Conservation (phyloP, 164 flowering plant species). For the Aristolochia contorta region DNA sequence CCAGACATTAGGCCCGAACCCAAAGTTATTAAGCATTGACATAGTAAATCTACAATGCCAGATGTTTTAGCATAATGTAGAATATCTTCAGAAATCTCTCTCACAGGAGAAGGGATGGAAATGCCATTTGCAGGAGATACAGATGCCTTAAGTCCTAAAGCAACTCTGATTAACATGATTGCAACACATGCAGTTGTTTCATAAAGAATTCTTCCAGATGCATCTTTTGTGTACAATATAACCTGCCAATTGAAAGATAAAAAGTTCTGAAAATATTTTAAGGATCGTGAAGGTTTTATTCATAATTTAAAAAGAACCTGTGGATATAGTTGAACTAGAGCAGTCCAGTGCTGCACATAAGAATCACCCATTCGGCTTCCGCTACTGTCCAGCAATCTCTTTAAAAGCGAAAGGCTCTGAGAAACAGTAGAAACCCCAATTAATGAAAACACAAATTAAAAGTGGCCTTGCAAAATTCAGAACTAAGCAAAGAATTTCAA, state of each 20-base stretch:
- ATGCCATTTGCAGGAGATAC: constrained; percentile 16
- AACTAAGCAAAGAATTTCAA: no score
- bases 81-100: constrained; percentile 38
- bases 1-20: constrained; percentile 74
- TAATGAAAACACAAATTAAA: no score
- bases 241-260: constrained; percentile 34
- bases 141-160: constrained; percentile 39
- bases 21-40: constrained; percentile 46
- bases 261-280: not conserved
- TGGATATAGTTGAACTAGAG: constrained; percentile 46
- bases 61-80: constrained; percentile 59
- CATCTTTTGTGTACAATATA: constrained; percentile 37
- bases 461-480: no score
- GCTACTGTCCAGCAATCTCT: constrained; percentile 41
- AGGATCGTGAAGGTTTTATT: not conserved
- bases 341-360: constrained; percentile 63
- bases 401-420: constrained; percentile 67
- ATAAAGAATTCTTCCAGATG: constrained; percentile 53
- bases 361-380: constrained; percentile 37
- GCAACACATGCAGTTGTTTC: constrained; percentile 67
- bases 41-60: constrained; percentile 52
- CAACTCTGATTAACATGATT: constrained; percentile 43
- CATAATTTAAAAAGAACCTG: constrained; percentile 37
- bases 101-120: constrained; percentile 21
- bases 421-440: constrained; percentile 1